Evolutionary conservation across 2,329 filamentous ascomycete genomes (phyloP), one percentile per base, ranked within the genome.

Genomic region (Cercospora nicotianae): DNA sequence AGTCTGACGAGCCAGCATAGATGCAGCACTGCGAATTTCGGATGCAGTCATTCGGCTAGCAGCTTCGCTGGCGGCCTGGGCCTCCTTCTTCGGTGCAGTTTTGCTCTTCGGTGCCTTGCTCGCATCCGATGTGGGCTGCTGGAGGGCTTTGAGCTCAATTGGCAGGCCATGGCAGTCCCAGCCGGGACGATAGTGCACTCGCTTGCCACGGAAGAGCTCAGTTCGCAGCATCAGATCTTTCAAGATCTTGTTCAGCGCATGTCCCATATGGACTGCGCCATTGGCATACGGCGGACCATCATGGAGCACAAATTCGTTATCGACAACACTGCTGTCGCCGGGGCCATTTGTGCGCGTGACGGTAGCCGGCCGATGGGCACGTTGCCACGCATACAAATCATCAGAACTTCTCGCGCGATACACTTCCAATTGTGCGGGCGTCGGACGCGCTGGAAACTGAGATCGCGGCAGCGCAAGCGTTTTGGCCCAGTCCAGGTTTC

Each of bases 141-240:
- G 91, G 16, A 99, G 85, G 26, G 94, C 95, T 81, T 98, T 99
- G 74, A 98, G 86, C 84, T 99, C 95, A 76, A 99, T 99, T 0
- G 95, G 95, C 60, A 99, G 85, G 0, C 95, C 95, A 83, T 99
- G 95, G 73, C 95, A 99, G 78, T 99, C 96, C 95, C 95, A 99
- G 57, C 95, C 94, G 2, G 95, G 95, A 16, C 93, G 85, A 76
- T 96, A 99, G 45, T 89, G 85, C 36, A 98, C 89, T 70, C 87
- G 85, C 73, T 87, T 89, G 18, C 92, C 95, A 76, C 90, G 86
- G 69, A 91, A 88, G 68, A 98, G 83, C 81, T 97, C 89, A 69
- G 90, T 89, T 48, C 95, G 88, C 73, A 93, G 85, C 69, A 96
- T 92, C 75, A 98, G 91, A 80, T 99, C 95, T 83, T 99, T 99